Evolutionary conservation across 2,329 filamentous ascomycete genomes (phyloP).

Genomic region (Fusarium piperis): DNA sequence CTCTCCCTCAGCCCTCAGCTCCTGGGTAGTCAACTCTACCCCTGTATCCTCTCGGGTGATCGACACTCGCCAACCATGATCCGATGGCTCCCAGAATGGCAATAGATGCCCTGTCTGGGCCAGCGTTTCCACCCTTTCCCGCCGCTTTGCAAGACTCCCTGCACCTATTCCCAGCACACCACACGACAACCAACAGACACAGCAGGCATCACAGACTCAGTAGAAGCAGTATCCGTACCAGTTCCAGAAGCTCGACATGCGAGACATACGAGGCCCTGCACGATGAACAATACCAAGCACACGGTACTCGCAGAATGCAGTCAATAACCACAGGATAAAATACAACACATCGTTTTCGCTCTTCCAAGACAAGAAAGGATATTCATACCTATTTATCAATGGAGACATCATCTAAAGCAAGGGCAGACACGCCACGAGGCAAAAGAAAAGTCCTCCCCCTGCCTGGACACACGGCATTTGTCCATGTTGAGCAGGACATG

Average conservation of each 20-base stretch:
- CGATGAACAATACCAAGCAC: not conserved
- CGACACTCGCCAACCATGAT: slow-evolving; percentile 5
- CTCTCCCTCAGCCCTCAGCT: not conserved
- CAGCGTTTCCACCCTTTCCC: not conserved
- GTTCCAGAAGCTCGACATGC: not conserved
- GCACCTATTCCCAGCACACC: not conserved
- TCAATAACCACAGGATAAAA: not conserved
- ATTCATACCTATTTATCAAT: not conserved
- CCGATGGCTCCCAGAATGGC: not conserved
- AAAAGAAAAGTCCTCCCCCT: not conserved
- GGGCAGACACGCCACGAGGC: not conserved
- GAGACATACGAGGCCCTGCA: not conserved
- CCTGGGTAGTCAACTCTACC: not conserved
- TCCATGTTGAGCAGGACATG: not conserved
- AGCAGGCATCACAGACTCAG: not conserved
- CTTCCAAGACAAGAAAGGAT: not conserved
- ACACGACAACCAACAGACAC: not conserved
- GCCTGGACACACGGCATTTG: not conserved
- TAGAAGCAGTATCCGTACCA: not conserved
- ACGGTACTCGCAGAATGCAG: not conserved
- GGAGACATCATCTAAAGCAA: not conserved
- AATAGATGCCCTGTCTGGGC: not conserved
- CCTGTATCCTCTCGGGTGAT: not conserved
- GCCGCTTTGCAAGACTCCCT: not conserved
- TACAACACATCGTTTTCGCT: not conserved